Conservation (phyloP, 257 asterid species). For the Scutellaria baicalensis region DNA sequence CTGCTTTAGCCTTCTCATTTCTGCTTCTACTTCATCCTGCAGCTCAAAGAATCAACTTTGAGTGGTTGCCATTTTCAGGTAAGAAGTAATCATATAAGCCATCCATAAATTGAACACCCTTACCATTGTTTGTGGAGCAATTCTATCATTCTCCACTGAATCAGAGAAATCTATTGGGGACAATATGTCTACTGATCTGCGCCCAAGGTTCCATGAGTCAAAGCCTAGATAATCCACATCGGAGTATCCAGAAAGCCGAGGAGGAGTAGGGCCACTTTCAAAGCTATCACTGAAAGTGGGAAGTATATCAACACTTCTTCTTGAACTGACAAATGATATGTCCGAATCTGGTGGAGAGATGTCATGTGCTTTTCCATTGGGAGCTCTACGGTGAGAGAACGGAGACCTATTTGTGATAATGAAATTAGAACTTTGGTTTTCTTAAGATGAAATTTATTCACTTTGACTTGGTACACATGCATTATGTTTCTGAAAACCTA, state of each 20-base stretch:
- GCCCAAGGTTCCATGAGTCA: conserved; percentile 41
- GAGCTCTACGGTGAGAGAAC: conserved; percentile 60
- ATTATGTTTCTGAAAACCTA: conserved; percentile 3
- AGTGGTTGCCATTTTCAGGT: background rate
- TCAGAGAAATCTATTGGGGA: conserved; percentile 43
- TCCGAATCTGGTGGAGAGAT: conserved; percentile 62
- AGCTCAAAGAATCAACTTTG: background rate
- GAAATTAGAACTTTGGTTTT: conserved; percentile 9
- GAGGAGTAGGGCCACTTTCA: conserved; percentile 61
- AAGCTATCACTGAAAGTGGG: conserved; percentile 44
- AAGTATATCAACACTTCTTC: conserved; percentile 63
- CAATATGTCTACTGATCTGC: conserved; percentile 46
- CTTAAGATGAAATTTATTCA: background rate
- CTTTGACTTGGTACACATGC: background rate
- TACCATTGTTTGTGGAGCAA: conserved; percentile 41
- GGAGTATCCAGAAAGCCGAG: conserved; percentile 67
- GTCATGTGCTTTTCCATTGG: conserved; percentile 76
- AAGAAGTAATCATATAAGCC: background rate
- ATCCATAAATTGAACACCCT: background rate
- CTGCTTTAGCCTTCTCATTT: conserved; percentile 85
- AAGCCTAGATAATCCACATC: conserved; percentile 56
- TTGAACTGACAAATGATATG: conserved; percentile 79
- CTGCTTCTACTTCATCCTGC: conserved; percentile 87
- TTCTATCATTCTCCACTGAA: conserved; percentile 40
- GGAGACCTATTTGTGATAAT: conserved; percentile 58